phyloP scores from a whole-genome alignment of 208 protist genomes.

The Crithidia expoeki region DNA sequence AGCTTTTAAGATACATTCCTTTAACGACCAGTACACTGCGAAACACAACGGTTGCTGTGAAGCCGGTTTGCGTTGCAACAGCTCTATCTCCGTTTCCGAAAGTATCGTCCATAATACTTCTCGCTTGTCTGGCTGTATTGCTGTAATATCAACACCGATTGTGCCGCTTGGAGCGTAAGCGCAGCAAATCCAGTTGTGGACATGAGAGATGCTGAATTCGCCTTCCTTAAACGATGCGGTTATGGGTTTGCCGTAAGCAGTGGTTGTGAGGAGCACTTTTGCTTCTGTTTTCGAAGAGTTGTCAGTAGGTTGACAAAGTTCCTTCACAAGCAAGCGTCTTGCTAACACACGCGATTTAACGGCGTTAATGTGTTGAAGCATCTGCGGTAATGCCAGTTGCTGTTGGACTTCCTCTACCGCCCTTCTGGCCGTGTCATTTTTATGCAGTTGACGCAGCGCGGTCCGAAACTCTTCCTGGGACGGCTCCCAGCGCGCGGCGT shows the following conservation, averaged over 20 bases:
- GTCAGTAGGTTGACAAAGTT: not conserved
- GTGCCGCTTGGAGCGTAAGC: not conserved
- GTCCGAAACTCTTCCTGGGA: not conserved
- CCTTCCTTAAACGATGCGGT: not conserved
- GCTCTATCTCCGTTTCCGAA: not conserved
- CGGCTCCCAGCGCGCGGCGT: slow-evolving; percentile 17
- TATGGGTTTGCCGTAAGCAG: slow-evolving; percentile 18
- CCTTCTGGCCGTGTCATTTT: slow-evolving; percentile 17
- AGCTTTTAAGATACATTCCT: slow-evolving; percentile 46
- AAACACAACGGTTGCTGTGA: slow-evolving; percentile 2
- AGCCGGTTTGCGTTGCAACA: not conserved
- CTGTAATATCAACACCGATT: slow-evolving; percentile 38
- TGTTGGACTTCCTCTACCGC: slow-evolving; percentile 19
- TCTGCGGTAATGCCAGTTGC: not conserved
- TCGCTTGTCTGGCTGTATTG: not conserved
- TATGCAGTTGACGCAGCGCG: not conserved
- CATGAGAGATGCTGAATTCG: slow-evolving; percentile 38
- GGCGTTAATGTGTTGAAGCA: not conserved
- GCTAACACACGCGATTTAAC: slow-evolving; percentile 20
- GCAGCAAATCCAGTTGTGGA: slow-evolving; percentile 30
- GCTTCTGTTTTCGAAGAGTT: not conserved
- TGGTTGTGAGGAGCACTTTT: not conserved
- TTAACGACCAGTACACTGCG: slow-evolving; percentile 39
- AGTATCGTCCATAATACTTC: not conserved
- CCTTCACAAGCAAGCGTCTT: slow-evolving; percentile 13